Evolutionary conservation across 2,329 filamentous ascomycete species (phyloP), one percentile per base, ranked within the genome.

Genomic region (Beauveria sp.): DNA sequence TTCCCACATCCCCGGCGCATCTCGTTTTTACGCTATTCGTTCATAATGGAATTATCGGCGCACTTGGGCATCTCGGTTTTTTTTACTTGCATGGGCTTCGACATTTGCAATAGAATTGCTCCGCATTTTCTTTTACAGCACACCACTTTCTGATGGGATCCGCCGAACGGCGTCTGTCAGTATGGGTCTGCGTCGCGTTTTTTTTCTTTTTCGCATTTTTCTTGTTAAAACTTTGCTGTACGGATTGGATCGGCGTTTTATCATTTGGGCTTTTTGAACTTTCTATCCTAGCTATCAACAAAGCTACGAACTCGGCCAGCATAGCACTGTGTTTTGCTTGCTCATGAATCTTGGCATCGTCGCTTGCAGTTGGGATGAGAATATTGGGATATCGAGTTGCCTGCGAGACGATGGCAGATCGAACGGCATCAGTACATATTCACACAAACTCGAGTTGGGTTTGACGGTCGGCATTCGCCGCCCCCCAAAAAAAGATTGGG

Each of bases 41-140:
- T 73, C 67, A 70, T 73, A 73, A 74, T 74, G 69, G 66, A 69
- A 66, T 68, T 65, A 64, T 64, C 62, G 73, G 71, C 71, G 71
- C 71, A 68, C 60, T 60, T 55, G 16, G 51, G 49, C 42, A 54
- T 62, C n/a, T 22, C 28, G 54, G 49, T 58, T 59, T 62, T 22
- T 64, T 56, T 65, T 64, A 60, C 61, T 67, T 64, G 65, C 66
- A 69, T 68, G 45, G 57, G 57, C 47, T 51, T 63, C 46, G 34
- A 58, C 43, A 45, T 55, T 60, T 59, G 56, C 61, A 51, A 62
- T 62, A 62, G 61, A 62, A 56, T 59, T 59, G 61, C 52, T 55
- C 49, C 26, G 30, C 43, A 45, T 45, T 18, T 28, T 26, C 12
- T 47, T 54, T 28, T 18, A n/a, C 24, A 14, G 40, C 38, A 46